These are phyloP conservation scores for Musa balbisiana DNA, from an alignment of 202 grass and related monocot species.

Conservation along the genomic window DNA sequence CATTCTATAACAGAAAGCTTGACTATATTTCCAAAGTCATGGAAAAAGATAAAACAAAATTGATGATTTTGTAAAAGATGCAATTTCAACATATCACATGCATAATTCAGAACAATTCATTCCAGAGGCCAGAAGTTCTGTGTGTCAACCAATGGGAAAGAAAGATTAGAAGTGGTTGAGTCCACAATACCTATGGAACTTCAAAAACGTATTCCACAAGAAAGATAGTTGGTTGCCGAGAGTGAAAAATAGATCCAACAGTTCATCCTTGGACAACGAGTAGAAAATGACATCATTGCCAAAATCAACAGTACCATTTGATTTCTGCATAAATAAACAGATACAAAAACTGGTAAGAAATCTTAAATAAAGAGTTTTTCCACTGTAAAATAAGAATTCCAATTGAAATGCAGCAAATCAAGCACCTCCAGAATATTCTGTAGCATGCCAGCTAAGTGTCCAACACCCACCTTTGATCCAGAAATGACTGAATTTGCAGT, in stretches of 20 bases:
- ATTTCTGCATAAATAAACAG: constrained; percentile 44
- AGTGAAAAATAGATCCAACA: constrained; percentile 61
- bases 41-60: neutral
- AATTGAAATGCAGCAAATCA: constrained; percentile 5
- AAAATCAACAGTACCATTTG: constrained; percentile 41
- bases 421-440: constrained; percentile 68
- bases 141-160: neutral
- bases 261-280: constrained; percentile 70
- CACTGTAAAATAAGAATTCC: neutral
- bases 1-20: no score
- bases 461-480: constrained; percentile 36
- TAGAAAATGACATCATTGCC: constrained; percentile 47
- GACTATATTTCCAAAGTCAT: no score
- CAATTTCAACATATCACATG: neutral
- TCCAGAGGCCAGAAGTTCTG: neutral
- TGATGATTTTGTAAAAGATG: neutral
- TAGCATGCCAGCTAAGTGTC: constrained; percentile 49
- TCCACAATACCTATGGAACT: constrained; percentile 63
- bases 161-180: neutral
- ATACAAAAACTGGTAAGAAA: neutral
- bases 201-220: constrained; percentile 84
- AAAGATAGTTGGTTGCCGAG: constrained; percentile 68
- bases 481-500: constrained; percentile 29
- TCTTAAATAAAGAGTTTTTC: neutral
- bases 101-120: neutral